These are phyloP conservation scores for Geranium incanum DNA, from an alignment of 441 rosid genomes.

Conservation along the genomic window DNA sequence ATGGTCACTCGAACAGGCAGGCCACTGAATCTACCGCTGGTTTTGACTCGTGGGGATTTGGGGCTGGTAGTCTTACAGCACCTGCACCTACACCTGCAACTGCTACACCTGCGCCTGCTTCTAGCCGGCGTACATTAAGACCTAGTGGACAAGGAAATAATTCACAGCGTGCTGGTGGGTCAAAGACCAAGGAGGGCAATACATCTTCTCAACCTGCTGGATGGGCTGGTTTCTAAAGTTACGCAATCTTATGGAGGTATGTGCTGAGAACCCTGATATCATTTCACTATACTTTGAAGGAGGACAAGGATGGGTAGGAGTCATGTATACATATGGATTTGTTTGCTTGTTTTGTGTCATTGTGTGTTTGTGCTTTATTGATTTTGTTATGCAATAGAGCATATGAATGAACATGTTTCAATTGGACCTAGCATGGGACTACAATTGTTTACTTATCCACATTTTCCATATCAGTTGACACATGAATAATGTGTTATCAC, in stretches of 20 bases:
- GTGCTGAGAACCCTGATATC: constrained; percentile 6
- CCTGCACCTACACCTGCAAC: neutral
- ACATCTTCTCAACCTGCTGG: constrained; percentile 76
- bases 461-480: neutral
- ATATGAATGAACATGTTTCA: neutral
- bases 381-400: constrained; percentile 6
- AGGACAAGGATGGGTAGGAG: neutral
- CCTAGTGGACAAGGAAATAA: constrained; percentile 39
- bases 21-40: constrained; percentile 39
- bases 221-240: constrained; percentile 82
- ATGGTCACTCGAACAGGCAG: constrained; percentile 39
- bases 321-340: neutral
- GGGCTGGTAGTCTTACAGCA: constrained; percentile 59
- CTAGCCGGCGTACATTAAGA: constrained; percentile 30
- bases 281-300: neutral
- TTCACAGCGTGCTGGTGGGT: constrained; percentile 35
- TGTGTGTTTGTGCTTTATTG: constrained; percentile 6
- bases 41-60: constrained; percentile 74
- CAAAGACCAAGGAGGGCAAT: constrained; percentile 40
- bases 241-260: neutral
- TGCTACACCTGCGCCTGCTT: constrained; percentile 30
- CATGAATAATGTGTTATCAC: neutral
- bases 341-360: constrained; percentile 4
- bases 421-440: neutral
- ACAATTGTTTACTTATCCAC: constrained; percentile 4